Evolutionary conservation across 2,329 filamentous ascomycete genomes (phyloP).

Genomic region (Xylaria sp.): DNA sequence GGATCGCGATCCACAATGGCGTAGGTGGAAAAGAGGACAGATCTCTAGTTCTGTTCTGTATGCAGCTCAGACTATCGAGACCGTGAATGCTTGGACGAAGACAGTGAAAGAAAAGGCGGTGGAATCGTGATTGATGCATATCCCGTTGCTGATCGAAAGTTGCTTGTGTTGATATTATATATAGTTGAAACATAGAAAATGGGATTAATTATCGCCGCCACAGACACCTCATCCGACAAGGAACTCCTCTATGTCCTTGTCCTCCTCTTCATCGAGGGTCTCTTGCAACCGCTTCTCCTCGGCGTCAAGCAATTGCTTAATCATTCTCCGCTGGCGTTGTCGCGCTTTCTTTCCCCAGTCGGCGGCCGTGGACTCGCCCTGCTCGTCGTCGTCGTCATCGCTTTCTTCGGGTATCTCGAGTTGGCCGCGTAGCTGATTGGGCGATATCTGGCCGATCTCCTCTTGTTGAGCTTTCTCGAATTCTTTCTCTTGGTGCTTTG

Average conservation of each 20-base stretch:
- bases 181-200: background rate
- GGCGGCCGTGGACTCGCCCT: constrained; percentile 39
- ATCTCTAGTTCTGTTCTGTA: constrained; percentile 2
- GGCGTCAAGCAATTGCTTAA: constrained; percentile 59
- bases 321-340: constrained; percentile 60
- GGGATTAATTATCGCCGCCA: background rate
- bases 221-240: constrained; percentile 36
- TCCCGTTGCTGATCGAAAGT: constrained; percentile 1
- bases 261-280: constrained; percentile 57
- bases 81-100: background rate
- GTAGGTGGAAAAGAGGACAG: background rate
- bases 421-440: constrained; percentile 59
- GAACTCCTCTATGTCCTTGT: constrained; percentile 71
- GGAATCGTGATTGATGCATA: background rate
- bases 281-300: constrained; percentile 55
- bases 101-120: background rate
- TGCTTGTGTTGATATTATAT: constrained; percentile 6
- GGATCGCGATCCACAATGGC: background rate
- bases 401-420: constrained; percentile 49
- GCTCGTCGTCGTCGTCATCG: constrained; percentile 43
- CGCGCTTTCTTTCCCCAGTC: constrained; percentile 68
- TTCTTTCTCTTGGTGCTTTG: constrained; percentile 57
- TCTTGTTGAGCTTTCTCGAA: constrained; percentile 55
- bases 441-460: constrained; percentile 50
- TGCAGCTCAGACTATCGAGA: background rate